Base-by-base conservation (phyloP, 768 basidiomycete species). In the Serendipita sp. region DNA sequence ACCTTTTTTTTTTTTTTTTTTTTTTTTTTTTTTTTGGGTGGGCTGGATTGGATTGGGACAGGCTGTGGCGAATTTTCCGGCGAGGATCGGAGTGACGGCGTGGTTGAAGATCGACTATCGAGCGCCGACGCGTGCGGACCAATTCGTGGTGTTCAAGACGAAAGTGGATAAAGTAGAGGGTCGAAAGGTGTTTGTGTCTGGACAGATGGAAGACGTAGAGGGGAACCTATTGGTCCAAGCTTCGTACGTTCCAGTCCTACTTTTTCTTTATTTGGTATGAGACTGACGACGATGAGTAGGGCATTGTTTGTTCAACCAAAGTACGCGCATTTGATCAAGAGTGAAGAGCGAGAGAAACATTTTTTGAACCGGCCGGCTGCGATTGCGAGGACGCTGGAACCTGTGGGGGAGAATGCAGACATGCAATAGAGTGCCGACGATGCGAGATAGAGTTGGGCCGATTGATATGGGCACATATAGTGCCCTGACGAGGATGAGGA, bases 51-150 rank as follows among this genome's bases (percentile, higher is more conserved):
- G 38, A 13, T 41, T 41, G 38, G 38, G 38, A 7, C 64, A 95
- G 92, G 92, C 95, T 10, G 81, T 94, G 46, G 78, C 80, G 58
- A 91, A 92, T 71, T 76, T 98, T 0, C 92, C 93, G 0, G 86
- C 89, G 24, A 86, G 88, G 71, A 85, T 98, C 46, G 95, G 90
- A 16, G 94, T 98, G 10, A 99, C 95, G 0, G 95, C 94, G 1
- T 88, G 82, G 47, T 78, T 99, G 47, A 79, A 79, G 3, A 73
- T 97, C 58, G 84, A 85, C 69, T 99, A 93, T 75, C 84, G 82
- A 63, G 87, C 90, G 1, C 95, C 95, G 0, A 92, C 91, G 1
- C 83, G 81, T 63, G 94, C 94, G 0, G 90, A 95, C 73, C 74
- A 96, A 86, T 96, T 93, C 73, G 79, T 97, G 56, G 81, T 95